Evolutionary conservation across 371 early-diverging fungal species (phyloP), one percentile per base, ranked within the genome.

Genomic region (Actinomucor elegans): DNA sequence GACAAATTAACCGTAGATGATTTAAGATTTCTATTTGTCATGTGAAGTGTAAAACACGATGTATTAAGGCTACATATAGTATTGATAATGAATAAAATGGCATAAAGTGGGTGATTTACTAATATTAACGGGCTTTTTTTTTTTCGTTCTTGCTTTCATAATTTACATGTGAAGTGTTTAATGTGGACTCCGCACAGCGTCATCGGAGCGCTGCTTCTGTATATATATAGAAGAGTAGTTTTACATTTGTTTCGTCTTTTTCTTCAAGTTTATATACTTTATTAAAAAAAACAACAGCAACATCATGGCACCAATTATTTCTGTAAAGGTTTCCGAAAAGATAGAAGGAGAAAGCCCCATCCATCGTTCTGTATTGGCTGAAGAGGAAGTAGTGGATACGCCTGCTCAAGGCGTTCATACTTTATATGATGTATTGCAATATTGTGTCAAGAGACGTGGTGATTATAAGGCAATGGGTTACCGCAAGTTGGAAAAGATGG

Each of bases 1-100:
- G 83, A 87, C 4, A 61, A 84, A 35, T 68, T 96, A 18, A 80
- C 87, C 0, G 87, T 89, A 40, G 94, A 94, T 37, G 96, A 96
- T 68, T 67, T 96, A 59, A 80, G 83, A 52, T 94, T 94, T 67
- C 54, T 96, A 49, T 96, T 96, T 65, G 88, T 89, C 49, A 63
- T 86, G 65, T 88, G 66, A 75, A 43, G n/a, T n/a, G n/a, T n/a
- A n/a, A n/a, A n/a, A n/a, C n/a, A n/a, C n/a, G n/a, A n/a, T n/a
- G n/a, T n/a, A n/a, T n/a, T n/a, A n/a, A n/a, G n/a, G n/a, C n/a
- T n/a, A n/a, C n/a, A n/a, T n/a, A n/a, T n/a, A n/a, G n/a, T n/a
- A n/a, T n/a, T n/a, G n/a, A n/a, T n/a, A n/a, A n/a, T n/a, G n/a
- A n/a, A n/a, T n/a, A n/a, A n/a, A n/a, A n/a, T n/a, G n/a, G n/a